A percentile compares a stretch with the other conserved stretches of the same genome.
These are phyloP conservation scores for Neotropicomus parvogracilis DNA, from an alignment of 1,284 basidiomycete species.

Conservation along the genomic window DNA sequence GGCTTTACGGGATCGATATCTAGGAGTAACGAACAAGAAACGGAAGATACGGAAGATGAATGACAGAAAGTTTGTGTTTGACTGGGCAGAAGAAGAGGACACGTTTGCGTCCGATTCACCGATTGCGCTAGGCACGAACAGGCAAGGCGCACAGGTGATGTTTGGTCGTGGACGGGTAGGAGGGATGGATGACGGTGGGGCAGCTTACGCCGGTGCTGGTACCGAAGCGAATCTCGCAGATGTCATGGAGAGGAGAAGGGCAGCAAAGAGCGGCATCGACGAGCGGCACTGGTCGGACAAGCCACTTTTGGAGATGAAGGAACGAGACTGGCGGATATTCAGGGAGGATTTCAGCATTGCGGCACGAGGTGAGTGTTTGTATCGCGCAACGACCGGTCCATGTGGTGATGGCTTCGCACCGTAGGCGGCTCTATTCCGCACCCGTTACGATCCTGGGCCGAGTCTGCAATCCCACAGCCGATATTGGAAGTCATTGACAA, in stretches of 20 bases:
- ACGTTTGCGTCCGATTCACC: slow-evolving; percentile 72
- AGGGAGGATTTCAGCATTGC: slow-evolving; percentile 97
- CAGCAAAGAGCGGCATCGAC: slow-evolving; percentile 79
- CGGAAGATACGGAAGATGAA: slow-evolving; percentile 90
- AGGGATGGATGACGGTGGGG: slow-evolving; percentile 76
- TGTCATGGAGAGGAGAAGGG: slow-evolving; percentile 74
- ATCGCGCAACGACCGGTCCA: neutral
- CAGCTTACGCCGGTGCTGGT: slow-evolving; percentile 29
- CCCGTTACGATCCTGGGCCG: slow-evolving; percentile 88
- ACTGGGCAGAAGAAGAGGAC: slow-evolving; percentile 95
- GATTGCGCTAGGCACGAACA: slow-evolving; percentile 56
- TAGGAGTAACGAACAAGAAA: slow-evolving; percentile 90
- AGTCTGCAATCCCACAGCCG: slow-evolving; percentile 76
- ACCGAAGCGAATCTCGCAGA: slow-evolving; percentile 63
- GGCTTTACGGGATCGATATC: slow-evolving; percentile 82
- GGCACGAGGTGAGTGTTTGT: slow-evolving; percentile 60
- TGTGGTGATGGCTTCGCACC: slow-evolving; percentile 2
- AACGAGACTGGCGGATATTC: slow-evolving; percentile 99
- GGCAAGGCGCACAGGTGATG: slow-evolving; percentile 83
- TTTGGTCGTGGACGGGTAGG: slow-evolving; percentile 81
- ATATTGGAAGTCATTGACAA: slow-evolving; percentile 84
- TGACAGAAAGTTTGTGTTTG: slow-evolving; percentile 97
- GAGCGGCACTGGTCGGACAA: slow-evolving; percentile 99
- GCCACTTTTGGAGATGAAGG: slow-evolving; percentile 89
- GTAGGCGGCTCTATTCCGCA: slow-evolving; percentile 89